A percentile compares a stretch with the other conserved stretches of the same genome.
These are phyloP conservation scores for Otatea glauca DNA, from an alignment of 176 grass and related monocot species.

Conservation along the genomic window DNA sequence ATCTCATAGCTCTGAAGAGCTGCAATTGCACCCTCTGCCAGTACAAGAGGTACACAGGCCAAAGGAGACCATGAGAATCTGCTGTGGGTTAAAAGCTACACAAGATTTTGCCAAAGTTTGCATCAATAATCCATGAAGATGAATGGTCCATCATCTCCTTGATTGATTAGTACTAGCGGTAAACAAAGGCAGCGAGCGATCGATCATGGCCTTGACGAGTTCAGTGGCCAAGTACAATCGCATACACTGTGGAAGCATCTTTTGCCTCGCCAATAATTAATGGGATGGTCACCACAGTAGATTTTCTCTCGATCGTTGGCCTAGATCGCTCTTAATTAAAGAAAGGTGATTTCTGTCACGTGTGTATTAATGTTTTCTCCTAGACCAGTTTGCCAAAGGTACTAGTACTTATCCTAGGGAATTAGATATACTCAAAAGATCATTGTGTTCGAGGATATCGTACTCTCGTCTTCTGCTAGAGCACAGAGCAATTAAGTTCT, in stretches of 20 bases:
- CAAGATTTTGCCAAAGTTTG: conserved; percentile 33
- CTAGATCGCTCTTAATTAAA: conserved; percentile 41
- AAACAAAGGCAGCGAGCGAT: conserved; percentile 39
- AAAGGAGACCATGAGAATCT: neutral
- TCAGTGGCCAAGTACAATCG: conserved; percentile 31
- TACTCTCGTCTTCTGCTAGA: neutral
- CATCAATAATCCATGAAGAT: neutral
- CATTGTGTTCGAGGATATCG: neutral
- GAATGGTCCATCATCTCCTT: conserved; percentile 7
- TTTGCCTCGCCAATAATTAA: conserved; percentile 47
- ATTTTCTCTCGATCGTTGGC: conserved; percentile 29
- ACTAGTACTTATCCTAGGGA: neutral
- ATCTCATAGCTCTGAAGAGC: conserved; percentile 1
- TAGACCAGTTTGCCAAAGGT: conserved; percentile 18
- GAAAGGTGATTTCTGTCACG: conserved; percentile 51
- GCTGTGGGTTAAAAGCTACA: neutral
- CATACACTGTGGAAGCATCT: conserved; percentile 35
- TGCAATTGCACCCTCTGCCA: neutral
- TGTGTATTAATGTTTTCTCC: conserved; percentile 24
- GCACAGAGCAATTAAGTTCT: neutral
- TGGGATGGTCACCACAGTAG: conserved; percentile 48
- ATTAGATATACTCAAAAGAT: conserved; percentile 23
- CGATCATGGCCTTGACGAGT: conserved; percentile 32
- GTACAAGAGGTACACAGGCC: conserved; percentile 16
- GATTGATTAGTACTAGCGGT: conserved; percentile 1